Evolutionary conservation across 2,329 filamentous ascomycete species (phyloP).

Genomic region (Botrytis fabae): DNA sequence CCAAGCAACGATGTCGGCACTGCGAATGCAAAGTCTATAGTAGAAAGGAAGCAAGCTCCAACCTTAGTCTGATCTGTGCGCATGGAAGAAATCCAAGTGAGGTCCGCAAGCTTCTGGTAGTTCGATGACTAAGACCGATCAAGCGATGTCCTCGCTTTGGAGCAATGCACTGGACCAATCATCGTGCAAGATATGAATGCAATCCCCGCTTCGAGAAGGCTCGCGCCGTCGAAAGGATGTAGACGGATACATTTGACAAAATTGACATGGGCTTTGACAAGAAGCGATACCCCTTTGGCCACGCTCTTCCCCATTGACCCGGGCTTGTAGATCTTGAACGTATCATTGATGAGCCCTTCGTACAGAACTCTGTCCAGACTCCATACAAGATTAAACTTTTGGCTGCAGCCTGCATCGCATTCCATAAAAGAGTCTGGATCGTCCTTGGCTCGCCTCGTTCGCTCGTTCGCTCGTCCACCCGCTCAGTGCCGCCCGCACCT

Average conservation of each 20-base stretch:
- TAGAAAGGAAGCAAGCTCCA: background rate
- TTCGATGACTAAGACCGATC: background rate
- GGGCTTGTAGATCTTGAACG: constrained; percentile 6
- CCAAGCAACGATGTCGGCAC: background rate
- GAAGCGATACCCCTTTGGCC: background rate
- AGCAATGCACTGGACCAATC: background rate
- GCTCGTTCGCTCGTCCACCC: background rate
- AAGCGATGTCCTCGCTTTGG: too few relatives aligned
- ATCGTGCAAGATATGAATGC: background rate
- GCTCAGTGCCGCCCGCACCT: background rate
- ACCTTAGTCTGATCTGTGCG: background rate
- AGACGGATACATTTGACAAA: background rate
- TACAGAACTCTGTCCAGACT: background rate
- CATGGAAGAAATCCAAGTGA: background rate
- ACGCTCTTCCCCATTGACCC: background rate
- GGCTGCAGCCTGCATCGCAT: background rate
- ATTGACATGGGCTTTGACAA: constrained; percentile 6
- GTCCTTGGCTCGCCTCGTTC: background rate
- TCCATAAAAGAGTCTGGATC: background rate
- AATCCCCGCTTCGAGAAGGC: background rate
- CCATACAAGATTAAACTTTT: background rate
- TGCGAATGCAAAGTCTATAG: background rate
- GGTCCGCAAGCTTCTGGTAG: background rate
- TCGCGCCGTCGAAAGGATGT: background rate
- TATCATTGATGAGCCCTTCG: background rate